Evolutionary conservation across 208 protist genomes (phyloP), one percentile per base, ranked within the genome.

Genomic region (Leptomonas pyrrhocoris): DNA sequence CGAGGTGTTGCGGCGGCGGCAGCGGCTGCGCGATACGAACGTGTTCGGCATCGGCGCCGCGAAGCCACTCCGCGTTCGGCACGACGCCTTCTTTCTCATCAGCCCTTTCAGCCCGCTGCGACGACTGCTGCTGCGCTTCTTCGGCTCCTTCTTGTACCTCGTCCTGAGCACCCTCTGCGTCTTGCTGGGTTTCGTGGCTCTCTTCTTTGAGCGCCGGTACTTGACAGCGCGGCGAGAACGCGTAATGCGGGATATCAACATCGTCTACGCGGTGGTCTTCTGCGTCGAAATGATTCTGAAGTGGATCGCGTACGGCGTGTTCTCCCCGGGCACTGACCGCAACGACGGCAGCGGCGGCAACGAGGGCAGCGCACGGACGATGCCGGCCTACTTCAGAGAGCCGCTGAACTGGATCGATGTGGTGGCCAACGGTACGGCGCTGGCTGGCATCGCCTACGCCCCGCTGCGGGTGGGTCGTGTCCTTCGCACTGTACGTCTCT

Each of bases 181-280:
- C 8, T 16, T 77, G 0, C 0, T 77, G 16, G 87, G 89, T 30
- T 68, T 79, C 30, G 58, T 89, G 0, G 59, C 75, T 2, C 81
- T 96, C 16, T 83, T 92, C 42, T 84, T 93, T 46, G 85, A 93
- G 60, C 51, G 73, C 9, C 30, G 42, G 23, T 19, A 51, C 34
- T 55, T 80, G 19, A 31, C 48, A 55, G 64, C 30, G 19, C 61
- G 23, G 30, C 42, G 43, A 0, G 38, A 80, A 19, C 43, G 51
- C 5, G 42, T 31, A 31, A 64, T 89, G 18, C 28, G 58, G 18
- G 18, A 28, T 1, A 25, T 79, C 46, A 84, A 89, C 75, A 63
- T 87, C 27, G 72, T 75, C 11, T 92, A 85, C 72, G 70, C 79
- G 1, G 57, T 72, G 16, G 51, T 97, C 23, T 89, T 89, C n/a